These are phyloP conservation scores for Petunia hybrid DNA, from an alignment of 305 asterid species.

Conservation along the genomic window DNA sequence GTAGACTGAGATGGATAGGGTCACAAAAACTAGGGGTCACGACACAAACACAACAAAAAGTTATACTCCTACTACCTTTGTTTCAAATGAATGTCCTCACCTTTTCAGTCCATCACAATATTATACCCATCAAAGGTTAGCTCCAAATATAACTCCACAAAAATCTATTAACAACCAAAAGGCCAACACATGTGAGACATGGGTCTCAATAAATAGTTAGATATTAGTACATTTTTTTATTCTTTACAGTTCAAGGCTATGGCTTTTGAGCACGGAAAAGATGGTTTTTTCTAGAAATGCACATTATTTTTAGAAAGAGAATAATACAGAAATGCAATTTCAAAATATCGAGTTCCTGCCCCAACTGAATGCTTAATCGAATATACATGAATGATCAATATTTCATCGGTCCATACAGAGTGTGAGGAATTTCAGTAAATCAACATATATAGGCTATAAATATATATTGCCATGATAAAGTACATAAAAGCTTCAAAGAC, in stretches of 20 bases:
- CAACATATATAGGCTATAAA: not conserved
- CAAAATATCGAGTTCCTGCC: not conserved
- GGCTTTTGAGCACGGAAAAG: not conserved
- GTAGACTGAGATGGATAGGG: no score
- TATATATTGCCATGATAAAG: not conserved
- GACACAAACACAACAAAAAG: not conserved
- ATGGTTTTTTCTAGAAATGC: not conserved
- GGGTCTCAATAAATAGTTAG: not conserved
- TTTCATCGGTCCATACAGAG: not conserved
- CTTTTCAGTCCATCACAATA: not conserved
- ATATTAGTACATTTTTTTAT: not conserved
- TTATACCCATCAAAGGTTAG: not conserved
- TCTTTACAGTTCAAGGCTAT: not conserved
- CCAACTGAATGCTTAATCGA: slow-evolving; percentile 11
- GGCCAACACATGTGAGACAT: not conserved
- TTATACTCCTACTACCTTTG: not conserved
- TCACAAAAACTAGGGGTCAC: not conserved
- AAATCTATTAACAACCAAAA: not conserved
- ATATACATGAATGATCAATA: not conserved
- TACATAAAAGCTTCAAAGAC: not conserved
- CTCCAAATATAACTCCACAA: not conserved
- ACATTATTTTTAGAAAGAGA: not conserved
- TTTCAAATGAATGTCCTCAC: not conserved
- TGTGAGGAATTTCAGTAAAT: not conserved
- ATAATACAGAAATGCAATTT: not conserved